These are phyloP conservation scores for Magnolia officinalis DNA, from an alignment of 164 flowering plant genomes.

Conservation along the genomic window DNA sequence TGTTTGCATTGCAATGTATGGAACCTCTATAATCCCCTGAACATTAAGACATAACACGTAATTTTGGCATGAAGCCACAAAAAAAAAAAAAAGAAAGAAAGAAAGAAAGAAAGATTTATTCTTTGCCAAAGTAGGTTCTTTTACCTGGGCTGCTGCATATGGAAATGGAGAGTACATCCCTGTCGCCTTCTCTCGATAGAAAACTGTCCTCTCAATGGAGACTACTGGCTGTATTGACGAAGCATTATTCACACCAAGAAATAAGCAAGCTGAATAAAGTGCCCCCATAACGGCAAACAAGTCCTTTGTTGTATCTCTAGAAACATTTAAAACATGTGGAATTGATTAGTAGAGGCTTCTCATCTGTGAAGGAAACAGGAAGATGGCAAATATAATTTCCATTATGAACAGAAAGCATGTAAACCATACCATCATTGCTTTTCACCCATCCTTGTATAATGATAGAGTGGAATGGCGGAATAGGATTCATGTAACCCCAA, in stretches of 20 bases:
- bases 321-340: slow-evolving; percentile 6
- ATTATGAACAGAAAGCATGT: too few species aligned
- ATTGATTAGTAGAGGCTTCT: background rate
- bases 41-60: background rate
- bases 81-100: background rate
- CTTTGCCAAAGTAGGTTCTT: background rate
- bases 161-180: slow-evolving; percentile 82
- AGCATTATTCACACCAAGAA: slow-evolving; percentile 80
- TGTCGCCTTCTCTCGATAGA: slow-evolving; percentile 84
- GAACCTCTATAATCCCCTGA: slow-evolving; percentile 89
- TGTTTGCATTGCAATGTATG: slow-evolving; percentile 67
- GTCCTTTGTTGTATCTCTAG: slow-evolving; percentile 50
- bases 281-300: slow-evolving; percentile 70
- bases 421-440: too few species aligned
- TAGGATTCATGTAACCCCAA: too few species aligned
- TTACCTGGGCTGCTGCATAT: slow-evolving; percentile 86
- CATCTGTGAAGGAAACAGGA: background rate
- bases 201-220: slow-evolving; percentile 85
- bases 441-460: too few species aligned
- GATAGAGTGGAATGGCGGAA: too few species aligned
- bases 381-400: too few species aligned
- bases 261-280: slow-evolving; percentile 63
- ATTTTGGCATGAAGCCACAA: too few species aligned
- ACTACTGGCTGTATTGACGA: slow-evolving; percentile 83
- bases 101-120: background rate